Evolutionary conservation across 768 basidiomycete genomes (phyloP).

Genomic region (Hysterangium stoloniferum): DNA sequence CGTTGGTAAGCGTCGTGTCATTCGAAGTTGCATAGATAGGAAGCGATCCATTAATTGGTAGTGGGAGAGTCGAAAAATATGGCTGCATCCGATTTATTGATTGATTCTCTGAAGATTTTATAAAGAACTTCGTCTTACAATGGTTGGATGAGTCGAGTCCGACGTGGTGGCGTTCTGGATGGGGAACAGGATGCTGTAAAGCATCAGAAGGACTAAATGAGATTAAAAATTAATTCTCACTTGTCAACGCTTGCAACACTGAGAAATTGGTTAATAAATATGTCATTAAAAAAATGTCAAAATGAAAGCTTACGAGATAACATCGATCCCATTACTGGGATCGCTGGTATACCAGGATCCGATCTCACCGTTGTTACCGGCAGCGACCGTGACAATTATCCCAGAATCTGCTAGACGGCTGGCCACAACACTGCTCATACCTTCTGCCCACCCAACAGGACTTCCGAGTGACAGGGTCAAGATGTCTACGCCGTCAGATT

Average conservation of each 20-base stretch:
- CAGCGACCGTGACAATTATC: constrained; percentile 54
- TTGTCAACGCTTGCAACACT: constrained; percentile 48
- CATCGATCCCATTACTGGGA: constrained; percentile 46
- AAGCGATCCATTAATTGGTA: constrained; percentile 37
- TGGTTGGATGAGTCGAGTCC: constrained; percentile 10
- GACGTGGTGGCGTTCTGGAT: constrained; percentile 46
- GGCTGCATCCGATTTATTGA: too few relatives aligned
- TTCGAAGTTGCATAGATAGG: constrained; percentile 55
- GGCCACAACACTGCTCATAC: constrained; percentile 44
- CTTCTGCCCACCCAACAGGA: constrained; percentile 55
- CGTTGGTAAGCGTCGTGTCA: constrained; percentile 42
- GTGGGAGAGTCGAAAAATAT: constrained; percentile 45
- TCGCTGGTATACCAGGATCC: constrained; percentile 56
- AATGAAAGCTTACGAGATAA: constrained; percentile 35
- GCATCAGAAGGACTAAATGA: too few relatives aligned
- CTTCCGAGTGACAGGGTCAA: constrained; percentile 62
- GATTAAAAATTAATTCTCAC: constrained; percentile 2
- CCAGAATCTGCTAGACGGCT: constrained; percentile 50
- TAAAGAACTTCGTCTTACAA: too few relatives aligned
- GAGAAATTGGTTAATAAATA: background rate
- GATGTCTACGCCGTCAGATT: constrained; percentile 50
- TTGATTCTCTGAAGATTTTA: too few relatives aligned
- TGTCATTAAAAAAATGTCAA: background rate
- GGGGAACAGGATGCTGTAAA: constrained; percentile 42
- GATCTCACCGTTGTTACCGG: constrained; percentile 43